These are phyloP conservation scores for Fusarium ambrosium DNA, from an alignment of 2,329 filamentous ascomycete species.

Conservation along the genomic window DNA sequence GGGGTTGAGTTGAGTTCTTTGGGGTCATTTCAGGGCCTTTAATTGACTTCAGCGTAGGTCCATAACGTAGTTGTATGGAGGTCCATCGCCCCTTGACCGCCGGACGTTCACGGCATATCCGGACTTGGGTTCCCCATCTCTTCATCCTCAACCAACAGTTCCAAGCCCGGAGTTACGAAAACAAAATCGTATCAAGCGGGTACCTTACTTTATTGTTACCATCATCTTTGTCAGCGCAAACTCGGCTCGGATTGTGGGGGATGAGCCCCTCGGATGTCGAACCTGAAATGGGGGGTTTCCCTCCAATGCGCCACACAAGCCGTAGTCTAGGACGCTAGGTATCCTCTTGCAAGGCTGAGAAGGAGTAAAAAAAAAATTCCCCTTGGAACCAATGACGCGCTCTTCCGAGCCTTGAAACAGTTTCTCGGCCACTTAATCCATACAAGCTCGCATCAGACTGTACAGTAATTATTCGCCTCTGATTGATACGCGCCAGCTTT, in stretches of 20 bases:
- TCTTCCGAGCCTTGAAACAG: conserved; percentile 25
- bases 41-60: background rate
- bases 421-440: conserved; percentile 15
- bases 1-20: background rate
- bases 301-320: background rate
- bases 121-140: background rate
- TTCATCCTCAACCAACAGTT: background rate
- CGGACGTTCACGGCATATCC: background rate
- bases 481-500: conserved; percentile 16
- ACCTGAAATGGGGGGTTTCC: conserved; percentile 6
- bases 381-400: conserved; percentile 43
- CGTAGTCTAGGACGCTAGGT: background rate
- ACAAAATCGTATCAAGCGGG: background rate
- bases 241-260: conserved; percentile 40
- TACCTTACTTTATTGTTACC: conserved; percentile 10
- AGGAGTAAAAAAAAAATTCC: background rate
- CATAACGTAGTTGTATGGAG: background rate
- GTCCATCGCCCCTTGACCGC: background rate
- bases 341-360: conserved; percentile 32
- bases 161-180: conserved; percentile 9
- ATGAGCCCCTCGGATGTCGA: background rate
- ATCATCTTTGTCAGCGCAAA: conserved; percentile 19
- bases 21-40: background rate
- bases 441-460: background rate
- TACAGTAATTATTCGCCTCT: background rate